These are phyloP conservation scores for Vanderwaltozyma polyspora DNA, from an alignment of 805 yeast species.

Conservation along the genomic window DNA sequence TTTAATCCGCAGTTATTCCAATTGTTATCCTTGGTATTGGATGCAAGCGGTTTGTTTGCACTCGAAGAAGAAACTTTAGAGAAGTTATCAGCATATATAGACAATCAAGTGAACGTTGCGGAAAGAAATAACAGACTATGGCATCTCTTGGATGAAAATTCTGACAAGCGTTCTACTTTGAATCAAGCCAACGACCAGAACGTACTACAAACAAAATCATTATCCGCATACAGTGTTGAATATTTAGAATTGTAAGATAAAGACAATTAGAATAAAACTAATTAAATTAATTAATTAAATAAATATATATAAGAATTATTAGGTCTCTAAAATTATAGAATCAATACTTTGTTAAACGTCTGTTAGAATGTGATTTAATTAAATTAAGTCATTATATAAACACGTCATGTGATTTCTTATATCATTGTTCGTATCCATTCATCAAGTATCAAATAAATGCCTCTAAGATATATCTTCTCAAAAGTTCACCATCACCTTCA, in stretches of 20 bases:
- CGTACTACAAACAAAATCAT: constrained; percentile 7
- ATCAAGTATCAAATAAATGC: too few species aligned
- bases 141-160: constrained; percentile 16
- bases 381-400: too few species aligned
- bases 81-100: constrained; percentile 16
- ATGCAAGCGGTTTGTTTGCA: constrained; percentile 27
- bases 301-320: too few species aligned
- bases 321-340: too few species aligned
- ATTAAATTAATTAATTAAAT: too few species aligned
- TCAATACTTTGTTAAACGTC: too few species aligned
- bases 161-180: constrained; percentile 2
- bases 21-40: constrained; percentile 23
- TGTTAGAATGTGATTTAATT: too few species aligned
- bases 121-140: constrained; percentile 24
- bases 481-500: too few species aligned
- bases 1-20: constrained; percentile 22
- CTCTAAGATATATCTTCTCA: too few species aligned
- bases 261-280: neutral
- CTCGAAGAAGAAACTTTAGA: constrained; percentile 19
- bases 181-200: constrained; percentile 3
- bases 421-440: too few species aligned
- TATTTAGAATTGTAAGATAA: constrained; percentile 15
- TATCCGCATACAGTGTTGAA: constrained; percentile 23
- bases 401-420: too few species aligned
- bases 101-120: constrained; percentile 18